Conservation (phyloP, 2,329 filamentous ascomycete genomes). For the Escovopsis sp. region DNA sequence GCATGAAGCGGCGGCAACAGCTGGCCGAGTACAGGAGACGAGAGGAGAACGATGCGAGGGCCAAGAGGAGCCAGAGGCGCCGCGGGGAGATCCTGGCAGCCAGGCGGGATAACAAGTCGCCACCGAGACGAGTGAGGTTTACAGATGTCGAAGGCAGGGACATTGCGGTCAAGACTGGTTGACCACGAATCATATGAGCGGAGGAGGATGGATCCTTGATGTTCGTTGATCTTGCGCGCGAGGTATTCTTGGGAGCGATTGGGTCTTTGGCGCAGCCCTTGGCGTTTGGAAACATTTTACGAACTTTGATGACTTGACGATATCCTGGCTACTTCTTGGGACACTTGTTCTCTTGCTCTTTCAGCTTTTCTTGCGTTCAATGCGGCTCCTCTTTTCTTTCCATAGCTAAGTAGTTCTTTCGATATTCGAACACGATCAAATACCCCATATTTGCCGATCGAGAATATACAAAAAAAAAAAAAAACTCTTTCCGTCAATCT, state of each 20-base stretch:
- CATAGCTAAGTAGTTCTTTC: too few relatives aligned
- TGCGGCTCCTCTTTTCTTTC: too few relatives aligned
- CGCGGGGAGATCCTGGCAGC: slow-evolving; percentile 18
- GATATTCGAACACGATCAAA: too few relatives aligned
- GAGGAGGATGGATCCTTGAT: neutral
- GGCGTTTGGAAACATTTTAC: too few relatives aligned
- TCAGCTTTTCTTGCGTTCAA: too few relatives aligned
- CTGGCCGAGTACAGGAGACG: slow-evolving; percentile 47
- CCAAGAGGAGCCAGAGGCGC: slow-evolving; percentile 37
- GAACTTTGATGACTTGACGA: neutral
- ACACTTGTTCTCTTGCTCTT: too few relatives aligned
- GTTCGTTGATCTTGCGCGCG: neutral
- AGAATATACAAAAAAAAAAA: too few relatives aligned
- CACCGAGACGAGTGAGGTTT: slow-evolving; percentile 24
- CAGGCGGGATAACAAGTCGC: slow-evolving; percentile 13
- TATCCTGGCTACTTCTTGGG: too few relatives aligned
- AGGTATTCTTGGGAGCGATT: neutral
- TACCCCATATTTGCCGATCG: too few relatives aligned
- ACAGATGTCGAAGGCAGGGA: slow-evolving; percentile 23
- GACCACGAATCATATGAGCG: neutral
- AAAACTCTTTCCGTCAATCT: too few relatives aligned
- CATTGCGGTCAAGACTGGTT: slow-evolving; percentile 16
- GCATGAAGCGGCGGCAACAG: slow-evolving; percentile 43
- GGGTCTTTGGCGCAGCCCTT: neutral
- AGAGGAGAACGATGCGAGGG: slow-evolving; percentile 45